phyloP scores from a whole-genome alignment of 169 alveolate species.

The Eimeria zaria region DNA sequence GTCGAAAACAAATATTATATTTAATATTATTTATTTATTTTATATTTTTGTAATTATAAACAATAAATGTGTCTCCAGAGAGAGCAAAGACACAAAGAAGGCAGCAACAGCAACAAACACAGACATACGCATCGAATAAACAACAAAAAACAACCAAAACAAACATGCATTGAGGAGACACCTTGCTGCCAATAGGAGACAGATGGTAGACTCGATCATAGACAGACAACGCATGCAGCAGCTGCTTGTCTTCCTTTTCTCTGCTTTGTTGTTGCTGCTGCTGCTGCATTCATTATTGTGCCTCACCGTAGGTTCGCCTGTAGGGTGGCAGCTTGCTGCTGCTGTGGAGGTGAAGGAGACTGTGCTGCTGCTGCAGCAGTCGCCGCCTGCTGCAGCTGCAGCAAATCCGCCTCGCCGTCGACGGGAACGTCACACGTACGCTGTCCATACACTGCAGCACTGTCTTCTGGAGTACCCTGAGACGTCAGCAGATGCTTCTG shows the following conservation, averaged over 20 bases:
- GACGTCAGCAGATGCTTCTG: conserved; percentile 33
- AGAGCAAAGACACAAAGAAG: no score
- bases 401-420: conserved; percentile 7
- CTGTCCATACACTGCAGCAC: conserved; percentile 4
- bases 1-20: neutral
- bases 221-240: no score
- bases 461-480: neutral
- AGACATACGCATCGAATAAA: no score
- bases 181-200: no score
- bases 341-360: neutral
- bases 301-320: conserved; percentile 39
- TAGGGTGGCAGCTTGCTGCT: neutral
- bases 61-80: no score
- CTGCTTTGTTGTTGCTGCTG: neutral
- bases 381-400: conserved; percentile 71
- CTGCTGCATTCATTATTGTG: neutral
- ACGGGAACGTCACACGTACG: neutral
- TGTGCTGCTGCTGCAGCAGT: conserved; percentile 34
- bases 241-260: no score
- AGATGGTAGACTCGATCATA: no score
- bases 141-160: no score
- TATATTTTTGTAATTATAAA: no score
- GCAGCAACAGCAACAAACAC: no score
- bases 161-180: no score
- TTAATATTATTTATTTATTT: no score